Evolutionary conservation across 1,139 yeast species (phyloP).

Genomic region (Yamadazyma triangularis): DNA sequence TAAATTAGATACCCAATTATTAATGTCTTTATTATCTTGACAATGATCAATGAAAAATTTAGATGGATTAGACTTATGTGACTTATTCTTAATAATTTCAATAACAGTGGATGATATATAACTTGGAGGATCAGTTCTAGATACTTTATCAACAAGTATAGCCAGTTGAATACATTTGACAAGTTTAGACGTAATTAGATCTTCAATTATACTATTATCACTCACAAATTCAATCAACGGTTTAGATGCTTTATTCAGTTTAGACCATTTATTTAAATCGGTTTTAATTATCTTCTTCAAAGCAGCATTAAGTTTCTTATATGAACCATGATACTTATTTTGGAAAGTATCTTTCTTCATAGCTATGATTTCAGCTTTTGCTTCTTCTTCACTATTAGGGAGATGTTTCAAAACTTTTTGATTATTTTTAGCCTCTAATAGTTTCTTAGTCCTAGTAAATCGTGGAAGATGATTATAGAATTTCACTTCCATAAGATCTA

Average conservation of each 20-base stretch:
- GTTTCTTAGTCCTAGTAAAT: slow-evolving; percentile 48
- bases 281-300: slow-evolving; percentile 25
- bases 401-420: slow-evolving; percentile 39
- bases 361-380: slow-evolving; percentile 37
- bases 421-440: slow-evolving; percentile 45
- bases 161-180: slow-evolving; percentile 24
- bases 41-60: slow-evolving; percentile 44
- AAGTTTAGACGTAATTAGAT: slow-evolving; percentile 30
- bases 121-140: slow-evolving; percentile 26
- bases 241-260: slow-evolving; percentile 2
- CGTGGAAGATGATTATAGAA: slow-evolving; percentile 45
- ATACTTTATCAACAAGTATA: slow-evolving; percentile 22
- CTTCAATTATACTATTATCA: slow-evolving; percentile 17
- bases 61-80: slow-evolving; percentile 37
- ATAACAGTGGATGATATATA: slow-evolving; percentile 25
- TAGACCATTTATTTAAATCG: slow-evolving; percentile 15
- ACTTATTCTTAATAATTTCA: slow-evolving; percentile 22
- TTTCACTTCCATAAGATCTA: slow-evolving; percentile 50
- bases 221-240: slow-evolving; percentile 7
- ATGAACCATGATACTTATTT: slow-evolving; percentile 48
- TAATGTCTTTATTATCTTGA: slow-evolving; percentile 35
- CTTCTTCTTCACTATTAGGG: slow-evolving; percentile 35
- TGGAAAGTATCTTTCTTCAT: slow-evolving; percentile 44
- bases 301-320: slow-evolving; percentile 36
- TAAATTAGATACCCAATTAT: slow-evolving; percentile 50